phyloP scores from a whole-genome alignment of 495 filamentous ascomycete species.

The Geoglossum glabrum region DNA sequence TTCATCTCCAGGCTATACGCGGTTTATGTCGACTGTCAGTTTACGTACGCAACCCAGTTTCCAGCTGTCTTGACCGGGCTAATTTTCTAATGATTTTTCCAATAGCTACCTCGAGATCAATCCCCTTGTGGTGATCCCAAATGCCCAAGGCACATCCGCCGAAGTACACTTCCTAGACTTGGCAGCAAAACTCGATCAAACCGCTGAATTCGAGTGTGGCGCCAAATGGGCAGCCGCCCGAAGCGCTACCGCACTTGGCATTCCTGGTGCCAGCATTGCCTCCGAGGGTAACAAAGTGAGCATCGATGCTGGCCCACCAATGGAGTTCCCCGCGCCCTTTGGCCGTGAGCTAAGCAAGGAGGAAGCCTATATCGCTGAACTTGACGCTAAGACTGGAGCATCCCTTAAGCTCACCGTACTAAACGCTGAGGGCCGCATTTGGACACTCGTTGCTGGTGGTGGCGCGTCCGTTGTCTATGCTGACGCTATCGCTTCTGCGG shows the following conservation, averaged over 20 bases:
- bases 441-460: conserved; percentile 97
- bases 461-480: conserved; percentile 98
- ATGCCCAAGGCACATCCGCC: conserved; percentile 73
- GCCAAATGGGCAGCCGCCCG: conserved; percentile 96
- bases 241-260: conserved; percentile 66
- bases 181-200: conserved; percentile 97
- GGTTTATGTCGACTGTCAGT: conserved; percentile 99
- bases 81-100: neutral
- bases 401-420: conserved; percentile 96
- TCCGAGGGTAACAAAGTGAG: conserved; percentile 59
- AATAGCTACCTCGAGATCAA: conserved; percentile 93
- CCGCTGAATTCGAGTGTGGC: conserved; percentile 97
- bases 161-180: conserved; percentile 96
- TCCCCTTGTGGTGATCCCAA: conserved; percentile 93
- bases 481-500: conserved; percentile 91
- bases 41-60: conserved; percentile 35
- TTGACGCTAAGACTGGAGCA: conserved; percentile 97
- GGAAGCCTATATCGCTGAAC: conserved; percentile 94
- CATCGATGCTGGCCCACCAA: conserved; percentile 91
- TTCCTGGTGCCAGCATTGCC: conserved; percentile 35
- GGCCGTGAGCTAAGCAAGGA: conserved; percentile 95
- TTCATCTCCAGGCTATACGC: conserved; percentile 89
- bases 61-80: neutral
- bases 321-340: conserved; percentile 98
- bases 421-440: conserved; percentile 77